These are phyloP conservation scores for Colletotrichum shisoi DNA, from an alignment of 2,329 filamentous ascomycete genomes.

Conservation along the genomic window DNA sequence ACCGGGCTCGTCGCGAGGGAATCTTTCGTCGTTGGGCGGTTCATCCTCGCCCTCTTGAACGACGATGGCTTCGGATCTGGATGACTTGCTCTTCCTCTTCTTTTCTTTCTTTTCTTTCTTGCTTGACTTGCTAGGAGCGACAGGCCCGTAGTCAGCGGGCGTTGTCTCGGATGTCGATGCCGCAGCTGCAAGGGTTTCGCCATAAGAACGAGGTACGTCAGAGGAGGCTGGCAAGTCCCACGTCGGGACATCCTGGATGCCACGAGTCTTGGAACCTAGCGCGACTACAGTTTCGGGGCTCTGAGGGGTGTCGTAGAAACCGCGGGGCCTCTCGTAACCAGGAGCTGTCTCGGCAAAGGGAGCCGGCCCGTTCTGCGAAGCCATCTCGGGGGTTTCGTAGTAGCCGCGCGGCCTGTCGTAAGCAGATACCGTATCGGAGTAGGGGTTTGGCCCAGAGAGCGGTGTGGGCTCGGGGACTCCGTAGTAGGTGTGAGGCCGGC, in stretches of 20 bases:
- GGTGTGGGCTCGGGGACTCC: not conserved
- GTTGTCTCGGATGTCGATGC: slow-evolving; percentile 12
- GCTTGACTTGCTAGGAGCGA: slow-evolving; percentile 42
- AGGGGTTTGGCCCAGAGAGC: not conserved
- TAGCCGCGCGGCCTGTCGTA: slow-evolving; percentile 19
- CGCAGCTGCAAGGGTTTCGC: not conserved
- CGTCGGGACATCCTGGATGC: slow-evolving; percentile 11
- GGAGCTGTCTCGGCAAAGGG: not conserved
- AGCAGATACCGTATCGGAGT: not conserved
- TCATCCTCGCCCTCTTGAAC: slow-evolving; percentile 43
- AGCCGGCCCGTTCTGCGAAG: not conserved
- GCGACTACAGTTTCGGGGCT: slow-evolving; percentile 36
- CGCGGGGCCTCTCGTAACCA: slow-evolving; percentile 13
- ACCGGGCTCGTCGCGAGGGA: slow-evolving; percentile 3
- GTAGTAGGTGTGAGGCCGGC: slow-evolving; percentile 6
- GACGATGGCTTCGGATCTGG: slow-evolving; percentile 44
- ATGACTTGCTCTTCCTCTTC: slow-evolving; percentile 54
- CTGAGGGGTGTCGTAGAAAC: slow-evolving; percentile 7
- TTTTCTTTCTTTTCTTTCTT: slow-evolving; percentile 48
- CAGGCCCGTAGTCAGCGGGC: slow-evolving; percentile 40
- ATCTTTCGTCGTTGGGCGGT: slow-evolving; percentile 8
- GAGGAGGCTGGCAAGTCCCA: slow-evolving; percentile 21
- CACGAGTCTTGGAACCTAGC: slow-evolving; percentile 18
- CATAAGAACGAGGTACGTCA: slow-evolving; percentile 1
- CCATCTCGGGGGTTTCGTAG: not conserved